Evolutionary conservation across 2,329 filamentous ascomycete genomes (phyloP).

Genomic region (Diaporthe velutina): DNA sequence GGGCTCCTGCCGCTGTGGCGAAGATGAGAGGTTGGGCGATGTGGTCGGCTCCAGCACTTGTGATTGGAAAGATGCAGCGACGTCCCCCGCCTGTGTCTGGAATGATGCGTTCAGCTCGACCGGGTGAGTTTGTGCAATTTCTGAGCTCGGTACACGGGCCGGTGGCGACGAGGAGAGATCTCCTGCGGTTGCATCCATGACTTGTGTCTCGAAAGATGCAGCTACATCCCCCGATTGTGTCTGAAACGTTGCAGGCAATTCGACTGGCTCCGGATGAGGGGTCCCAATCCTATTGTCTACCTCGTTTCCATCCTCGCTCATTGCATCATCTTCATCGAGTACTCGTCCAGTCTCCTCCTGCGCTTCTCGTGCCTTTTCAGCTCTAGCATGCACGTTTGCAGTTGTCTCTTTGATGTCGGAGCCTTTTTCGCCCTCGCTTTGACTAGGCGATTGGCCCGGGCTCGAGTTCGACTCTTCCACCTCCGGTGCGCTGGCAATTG

Average conservation of each 20-base stretch:
- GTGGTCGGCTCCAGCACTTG: constrained; percentile 2
- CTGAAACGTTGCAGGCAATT: constrained; percentile 11
- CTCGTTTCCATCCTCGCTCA: neutral
- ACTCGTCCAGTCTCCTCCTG: neutral
- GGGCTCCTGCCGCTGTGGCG: neutral
- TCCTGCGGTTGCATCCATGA: neutral
- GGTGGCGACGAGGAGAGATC: neutral
- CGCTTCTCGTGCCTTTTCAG: neutral
- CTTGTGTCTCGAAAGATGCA: constrained; percentile 25
- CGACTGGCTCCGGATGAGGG: constrained; percentile 11
- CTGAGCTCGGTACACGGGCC: neutral
- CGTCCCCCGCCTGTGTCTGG: constrained; percentile 5
- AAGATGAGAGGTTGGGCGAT: neutral
- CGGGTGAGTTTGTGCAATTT: constrained; percentile 8
- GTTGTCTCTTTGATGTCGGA: neutral
- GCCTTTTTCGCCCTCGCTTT: neutral
- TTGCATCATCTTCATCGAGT: neutral
- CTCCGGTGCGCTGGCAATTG: constrained; percentile 9
- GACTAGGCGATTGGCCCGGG: neutral
- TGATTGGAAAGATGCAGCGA: constrained; percentile 14
- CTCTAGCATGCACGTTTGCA: neutral
- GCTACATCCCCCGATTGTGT: neutral
- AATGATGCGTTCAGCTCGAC: constrained; percentile 13
- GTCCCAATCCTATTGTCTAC: neutral
- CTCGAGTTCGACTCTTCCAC: constrained; percentile 30